phyloP scores from a whole-genome alignment of 192 early-diverging fungal genomes.

The Coemansia sp. region DNA sequence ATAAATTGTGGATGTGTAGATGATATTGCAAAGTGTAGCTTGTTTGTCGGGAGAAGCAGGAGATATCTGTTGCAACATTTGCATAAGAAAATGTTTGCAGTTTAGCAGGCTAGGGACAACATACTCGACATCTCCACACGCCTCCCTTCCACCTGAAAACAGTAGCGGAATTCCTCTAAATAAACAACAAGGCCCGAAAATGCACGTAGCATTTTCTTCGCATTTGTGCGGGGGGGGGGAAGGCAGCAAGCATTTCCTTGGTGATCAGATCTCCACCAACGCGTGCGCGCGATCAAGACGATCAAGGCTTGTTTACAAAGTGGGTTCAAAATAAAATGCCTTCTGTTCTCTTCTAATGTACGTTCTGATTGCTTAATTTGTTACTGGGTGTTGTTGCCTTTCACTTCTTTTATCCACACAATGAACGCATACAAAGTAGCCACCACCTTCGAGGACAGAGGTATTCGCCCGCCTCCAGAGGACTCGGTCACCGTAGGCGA shows the following conservation, averaged over 20 bases:
- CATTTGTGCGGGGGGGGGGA: constrained; percentile 1
- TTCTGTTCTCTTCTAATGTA: neutral
- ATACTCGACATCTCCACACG: no score
- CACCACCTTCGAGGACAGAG: constrained; percentile 38
- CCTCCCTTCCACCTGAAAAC: no score
- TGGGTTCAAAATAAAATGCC: no score
- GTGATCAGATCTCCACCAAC: neutral
- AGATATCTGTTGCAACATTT: neutral
- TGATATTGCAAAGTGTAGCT: neutral
- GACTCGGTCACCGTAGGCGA: constrained; percentile 50
- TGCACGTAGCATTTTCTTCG: constrained; percentile 11
- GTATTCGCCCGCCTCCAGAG: constrained; percentile 40
- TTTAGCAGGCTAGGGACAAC: no score
- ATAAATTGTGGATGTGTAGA: neutral
- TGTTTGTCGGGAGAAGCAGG: neutral
- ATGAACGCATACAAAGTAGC: constrained; percentile 30
- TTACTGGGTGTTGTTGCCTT: neutral
- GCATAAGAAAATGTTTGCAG: neutral
- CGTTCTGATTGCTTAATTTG: no score
- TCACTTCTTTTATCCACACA: neutral
- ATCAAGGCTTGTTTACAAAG: neutral
- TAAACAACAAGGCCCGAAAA: constrained; percentile 7
- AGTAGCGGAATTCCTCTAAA: neutral
- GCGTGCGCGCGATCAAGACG: neutral
- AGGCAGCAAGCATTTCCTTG: neutral